Evolutionary conservation across 257 asterid species (phyloP), one percentile per base, ranked within the genome.

Genomic region (Fraxinus quadrangulata): DNA sequence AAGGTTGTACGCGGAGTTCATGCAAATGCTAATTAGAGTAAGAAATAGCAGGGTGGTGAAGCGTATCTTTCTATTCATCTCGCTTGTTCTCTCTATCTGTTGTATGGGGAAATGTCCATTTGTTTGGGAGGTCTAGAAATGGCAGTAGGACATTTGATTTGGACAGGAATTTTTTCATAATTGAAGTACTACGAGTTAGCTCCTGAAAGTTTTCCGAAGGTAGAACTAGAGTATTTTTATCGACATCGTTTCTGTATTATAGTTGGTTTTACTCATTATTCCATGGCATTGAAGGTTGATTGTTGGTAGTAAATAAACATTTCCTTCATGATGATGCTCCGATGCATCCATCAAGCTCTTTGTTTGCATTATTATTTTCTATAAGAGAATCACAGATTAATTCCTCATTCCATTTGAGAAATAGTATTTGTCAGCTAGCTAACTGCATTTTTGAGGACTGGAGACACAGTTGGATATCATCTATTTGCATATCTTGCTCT

Each of bases 401-500:
- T 10, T 21, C 47, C 67, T 71, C 28, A 11, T 56, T 85, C 72
- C 66, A 12, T 49, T 74, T 33, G 37, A 9, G 72, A 26, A 67
- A 70, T 39, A 21, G 37, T 6, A 17, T 40, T 61, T 61, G 28
- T 6, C 28, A 24, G 5, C 31, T 23, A 33, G 28, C 5, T 66
- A 70, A 47, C 68, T 31, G 16, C 31, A 24, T 67, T 45, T 81
- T 34, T 51, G 63, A 36, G 30, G 49, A 39, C 66, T 69, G 71
- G 69, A 31, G 71, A 33, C 24, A 33, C 59, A 39, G 70, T 71
- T 63, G 65, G 17, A 66, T 72, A 23, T 39, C 63, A 28, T 73
- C 40, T 75, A 39, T 70, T 63, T 78, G 51, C 70, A 74, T 74
- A 31, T 75, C 11, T 75, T 24, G 49, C 30, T 72, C 36, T 72